Evolutionary conservation across 176 grass and related monocot genomes (phyloP).

Genomic region (Oryza longistaminata): DNA sequence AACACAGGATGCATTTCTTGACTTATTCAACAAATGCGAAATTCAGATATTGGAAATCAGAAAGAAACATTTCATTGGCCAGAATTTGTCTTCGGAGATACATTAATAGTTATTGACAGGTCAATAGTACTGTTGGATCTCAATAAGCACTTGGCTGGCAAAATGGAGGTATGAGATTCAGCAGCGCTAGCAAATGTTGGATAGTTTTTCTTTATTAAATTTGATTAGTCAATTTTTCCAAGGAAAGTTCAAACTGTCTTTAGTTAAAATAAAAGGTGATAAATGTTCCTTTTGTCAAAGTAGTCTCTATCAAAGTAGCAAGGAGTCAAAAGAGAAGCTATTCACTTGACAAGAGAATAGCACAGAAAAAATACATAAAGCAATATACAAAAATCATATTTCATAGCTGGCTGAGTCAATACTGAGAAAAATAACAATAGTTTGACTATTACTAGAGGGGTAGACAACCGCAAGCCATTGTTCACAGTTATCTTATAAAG

Average conservation of each 20-base stretch:
- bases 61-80: conserved; percentile 6
- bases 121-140: background rate
- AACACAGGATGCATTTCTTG: background rate
- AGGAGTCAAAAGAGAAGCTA: background rate
- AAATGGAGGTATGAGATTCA: background rate
- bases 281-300: background rate
- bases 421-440: background rate
- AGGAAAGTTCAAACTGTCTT: background rate
- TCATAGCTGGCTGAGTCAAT: background rate
- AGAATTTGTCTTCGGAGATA: background rate
- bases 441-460: background rate
- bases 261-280: background rate
- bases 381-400: background rate
- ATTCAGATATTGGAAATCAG: background rate
- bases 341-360: background rate
- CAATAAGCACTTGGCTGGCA: background rate
- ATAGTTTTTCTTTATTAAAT: background rate
- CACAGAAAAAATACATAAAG: background rate
- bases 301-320: background rate
- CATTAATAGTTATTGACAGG: background rate
- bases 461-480: background rate
- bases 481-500: background rate
- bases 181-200: background rate
- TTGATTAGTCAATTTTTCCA: background rate
- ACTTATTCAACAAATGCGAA: background rate